Base-by-base conservation (phyloP, 805 yeast genomes). In the Wickerhamia fluorescens region DNA sequence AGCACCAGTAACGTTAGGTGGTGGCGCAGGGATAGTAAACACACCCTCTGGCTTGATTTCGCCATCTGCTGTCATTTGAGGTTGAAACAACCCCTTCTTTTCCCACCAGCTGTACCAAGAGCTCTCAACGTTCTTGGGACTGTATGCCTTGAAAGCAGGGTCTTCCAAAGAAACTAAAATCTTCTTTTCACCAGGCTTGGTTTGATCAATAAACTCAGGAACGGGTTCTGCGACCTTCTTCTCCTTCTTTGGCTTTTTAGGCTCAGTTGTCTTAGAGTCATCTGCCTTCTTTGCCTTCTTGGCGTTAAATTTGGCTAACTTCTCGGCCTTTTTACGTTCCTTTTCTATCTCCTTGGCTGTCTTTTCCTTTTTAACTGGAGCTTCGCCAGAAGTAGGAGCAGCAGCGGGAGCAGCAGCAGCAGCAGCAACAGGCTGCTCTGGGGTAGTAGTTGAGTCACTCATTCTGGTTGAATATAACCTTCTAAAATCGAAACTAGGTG, bases 71-170 rank as follows among this genome's bases (percentile, higher is more conserved):
- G 78, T 68, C 42, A 82, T 77, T 53, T 84, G 83, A 12, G 98
- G 98, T 59, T 81, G 79, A 49, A 92, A 92, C 48, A 75, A 77
- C 12, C 92, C 94, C 57, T 84, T 71, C 47, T 81, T 68, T 36
- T 74, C 80, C 98, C 98, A 92, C 97, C 98, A 92, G 12, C 73
- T 75, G 61, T 89, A 89, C 98, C 98, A 92, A 9, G 96, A 84
- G 33, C 94, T 80, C 61, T 92, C 98, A 27, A 92, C 96, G 45
- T 79, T 81, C 45, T 75, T 73, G 19, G 98, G 98, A 48, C 75
- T 83, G 59, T 92, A 92, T 7, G 97, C 89, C 59, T 92, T 88
- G 54, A 92, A 75, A 13, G 96, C 78, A 14, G 95, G 88, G 53
- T 88, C 94, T 24, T 89, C 96, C 30, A 92, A 71, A 20, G 86